Evolutionary conservation across 1,284 basidiomycete species (phyloP).

Genomic region (Tilletia walkeri): DNA sequence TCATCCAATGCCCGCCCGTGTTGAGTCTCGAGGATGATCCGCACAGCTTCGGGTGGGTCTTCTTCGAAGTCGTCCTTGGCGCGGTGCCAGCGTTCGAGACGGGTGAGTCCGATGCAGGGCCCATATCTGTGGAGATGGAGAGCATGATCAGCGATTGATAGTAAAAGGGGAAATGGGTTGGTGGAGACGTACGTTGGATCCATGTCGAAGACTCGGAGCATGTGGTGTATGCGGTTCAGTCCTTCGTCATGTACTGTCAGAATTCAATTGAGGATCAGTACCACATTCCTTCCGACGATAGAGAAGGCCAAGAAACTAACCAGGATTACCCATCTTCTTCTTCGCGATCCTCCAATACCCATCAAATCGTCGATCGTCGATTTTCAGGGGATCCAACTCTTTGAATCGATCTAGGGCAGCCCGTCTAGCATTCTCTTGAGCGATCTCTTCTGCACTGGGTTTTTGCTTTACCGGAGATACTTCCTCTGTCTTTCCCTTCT

Average conservation of each 20-base stretch:
- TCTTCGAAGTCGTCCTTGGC: constrained; percentile 72
- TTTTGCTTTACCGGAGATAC: background rate
- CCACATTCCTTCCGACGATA: background rate
- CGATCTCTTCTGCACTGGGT: background rate
- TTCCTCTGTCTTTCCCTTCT: background rate
- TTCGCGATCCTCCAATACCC: constrained; percentile 34
- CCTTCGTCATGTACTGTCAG: constrained; percentile 41
- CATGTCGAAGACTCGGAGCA: constrained; percentile 51
- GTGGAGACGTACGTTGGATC: constrained; percentile 35
- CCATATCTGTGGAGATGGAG: constrained; percentile 69
- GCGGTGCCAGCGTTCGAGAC: constrained; percentile 83
- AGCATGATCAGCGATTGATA: background rate
- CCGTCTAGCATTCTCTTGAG: background rate
- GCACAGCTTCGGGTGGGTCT: constrained; percentile 76
- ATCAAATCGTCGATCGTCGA: constrained; percentile 39
- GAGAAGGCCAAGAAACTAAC: constrained; percentile 23
- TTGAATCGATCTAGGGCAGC: background rate
- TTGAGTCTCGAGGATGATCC: constrained; percentile 47
- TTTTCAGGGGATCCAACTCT: constrained; percentile 26
- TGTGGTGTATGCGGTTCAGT: constrained; percentile 47
- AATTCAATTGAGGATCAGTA: background rate
- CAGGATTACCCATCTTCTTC: constrained; percentile 31
- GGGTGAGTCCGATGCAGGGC: constrained; percentile 76
- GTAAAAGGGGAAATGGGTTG: background rate
- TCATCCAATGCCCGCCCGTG: constrained; percentile 29